Evolutionary conservation across 2,329 filamentous ascomycete species (phyloP), one percentile per base, ranked within the genome.

Genomic region (Penicillium griseofulvum): DNA sequence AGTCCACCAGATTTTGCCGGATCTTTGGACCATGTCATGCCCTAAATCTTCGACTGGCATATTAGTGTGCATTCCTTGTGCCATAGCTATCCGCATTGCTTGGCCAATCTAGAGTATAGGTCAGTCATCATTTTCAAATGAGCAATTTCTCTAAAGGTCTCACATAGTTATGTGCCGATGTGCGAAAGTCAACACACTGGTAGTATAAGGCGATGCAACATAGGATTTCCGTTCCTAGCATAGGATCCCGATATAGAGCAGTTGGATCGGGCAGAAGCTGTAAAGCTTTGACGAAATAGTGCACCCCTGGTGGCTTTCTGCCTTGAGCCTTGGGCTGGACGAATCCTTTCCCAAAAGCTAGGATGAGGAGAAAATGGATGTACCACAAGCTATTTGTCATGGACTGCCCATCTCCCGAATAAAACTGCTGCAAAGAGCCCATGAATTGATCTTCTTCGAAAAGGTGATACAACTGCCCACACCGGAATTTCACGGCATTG

Each of bases 311-410:
- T 0, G 80, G 80, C 1, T 67, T 53, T 52, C 65, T 69, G 0
- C 67, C 67, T 11, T 70, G 66, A 6, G 62, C 69, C n/a, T 73
- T 61, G 38, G 71, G 72, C 24, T 75, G 74, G 0, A 78, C 72
- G 34, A 83, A 80, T 0, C 78, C 79, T 60, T 83, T 83, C 0
- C 81, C 81, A 56, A 83, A 81, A 0, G 81, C 81, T 6, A 84
- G 68, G 6, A 83, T 72, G 0, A 83, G 68, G 3, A 83, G 67
- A 16, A 80, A 82, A 46, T 83, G 81, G 24, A 81, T 76, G 46
- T 80, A 82, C 71, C 79, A 82, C 1, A 83, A 63, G 12, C 66
- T 67, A 9, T 65, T 60, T 37, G 59, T 58, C 8, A 57, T 60
- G 24, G 63, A 55, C 16, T 61, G 66, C 24, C 65, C 68, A 6